Evolutionary conservation across 768 basidiomycete genomes (phyloP).

Genomic region (Collybia sp.): DNA sequence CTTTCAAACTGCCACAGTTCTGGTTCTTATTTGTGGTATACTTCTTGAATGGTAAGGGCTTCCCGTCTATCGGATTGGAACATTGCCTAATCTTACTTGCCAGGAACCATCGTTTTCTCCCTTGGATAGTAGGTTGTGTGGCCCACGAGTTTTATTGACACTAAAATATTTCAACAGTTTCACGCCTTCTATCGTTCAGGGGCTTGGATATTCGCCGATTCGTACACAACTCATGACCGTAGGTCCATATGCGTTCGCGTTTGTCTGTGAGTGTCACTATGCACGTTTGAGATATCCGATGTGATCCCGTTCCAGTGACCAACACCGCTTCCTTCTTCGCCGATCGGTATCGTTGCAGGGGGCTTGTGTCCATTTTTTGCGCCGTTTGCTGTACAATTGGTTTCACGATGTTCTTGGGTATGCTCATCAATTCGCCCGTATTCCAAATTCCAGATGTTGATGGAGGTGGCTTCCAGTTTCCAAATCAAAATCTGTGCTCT

Average conservation of each 20-base stretch:
- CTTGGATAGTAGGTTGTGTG: slow-evolving; percentile 12
- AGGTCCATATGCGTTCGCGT: slow-evolving; percentile 26
- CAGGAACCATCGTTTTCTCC: slow-evolving; percentile 15
- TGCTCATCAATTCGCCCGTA: neutral
- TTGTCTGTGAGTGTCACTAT: slow-evolving; percentile 20
- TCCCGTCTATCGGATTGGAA: neutral
- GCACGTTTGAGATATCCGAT: neutral
- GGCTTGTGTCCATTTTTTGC: slow-evolving; percentile 25
- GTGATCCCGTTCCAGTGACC: slow-evolving; percentile 22
- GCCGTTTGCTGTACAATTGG: slow-evolving; percentile 23
- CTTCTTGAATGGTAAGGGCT: slow-evolving; percentile 28
- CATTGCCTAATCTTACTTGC: neutral
- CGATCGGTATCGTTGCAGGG: slow-evolving; percentile 31
- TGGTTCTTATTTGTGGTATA: slow-evolving; percentile 24
- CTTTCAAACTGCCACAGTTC: slow-evolving; percentile 30
- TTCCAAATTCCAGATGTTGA: slow-evolving; percentile 4
- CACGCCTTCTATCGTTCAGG: slow-evolving; percentile 50
- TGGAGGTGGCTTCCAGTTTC: slow-evolving; percentile 2
- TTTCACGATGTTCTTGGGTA: slow-evolving; percentile 34
- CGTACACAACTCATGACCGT: slow-evolving; percentile 44
- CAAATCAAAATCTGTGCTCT: slow-evolving; percentile 18
- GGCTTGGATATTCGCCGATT: slow-evolving; percentile 36
- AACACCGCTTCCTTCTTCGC: slow-evolving; percentile 28
- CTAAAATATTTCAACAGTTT: slow-evolving; percentile 27
- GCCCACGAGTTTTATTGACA: neutral